Evolutionary conservation across 768 basidiomycete species (phyloP), one percentile per base, ranked within the genome.

Genomic region (Suillus spraguei): DNA sequence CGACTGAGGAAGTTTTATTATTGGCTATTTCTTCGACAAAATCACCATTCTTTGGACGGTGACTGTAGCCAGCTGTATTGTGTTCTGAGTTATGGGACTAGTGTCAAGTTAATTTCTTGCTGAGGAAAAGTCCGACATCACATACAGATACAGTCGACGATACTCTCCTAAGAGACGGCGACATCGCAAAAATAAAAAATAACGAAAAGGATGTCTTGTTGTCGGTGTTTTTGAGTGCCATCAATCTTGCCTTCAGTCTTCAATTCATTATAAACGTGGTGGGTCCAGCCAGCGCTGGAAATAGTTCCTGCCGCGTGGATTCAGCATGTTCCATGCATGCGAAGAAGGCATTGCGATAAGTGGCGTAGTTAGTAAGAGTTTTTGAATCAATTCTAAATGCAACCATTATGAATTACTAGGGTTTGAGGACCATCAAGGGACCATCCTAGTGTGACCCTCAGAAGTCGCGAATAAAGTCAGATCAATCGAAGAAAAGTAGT

Each of bases 11-110:
- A 17, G 16, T 41, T 41, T 41, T 41, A 8, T 7, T n/a, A n/a
- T n/a, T n/a, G n/a, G n/a, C n/a, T n/a, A 69, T 69, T 63, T 74
- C 69, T 38, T 69, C 74, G 38, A 60, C 62, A 9, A 72, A 35
- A 53, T 16, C 16, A 6, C 13, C 47, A 24, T 49, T 13, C 22
- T n/a, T n/a, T n/a, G n/a, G n/a, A n/a, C n/a, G 22, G 13, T 14
- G 5, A 22, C 13, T 13, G 6, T 5, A 1, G 22, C 2, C 47
- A 24, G 22, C 13, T 17, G 28, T 3, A 17, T 17, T 50, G 14
- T 50, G 28, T 1, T 14, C 47, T 32, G 24, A 17, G 49, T 3
- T 10, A 2, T 17, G 22, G 3, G 5, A 24, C 49, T 50, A 28
- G 2, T 16, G 28, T 28, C 28, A 5, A n/a, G 52, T 53, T 33